Conservation (phyloP, 495 filamentous ascomycete genomes). For the Eremomyces bilateralis region DNA sequence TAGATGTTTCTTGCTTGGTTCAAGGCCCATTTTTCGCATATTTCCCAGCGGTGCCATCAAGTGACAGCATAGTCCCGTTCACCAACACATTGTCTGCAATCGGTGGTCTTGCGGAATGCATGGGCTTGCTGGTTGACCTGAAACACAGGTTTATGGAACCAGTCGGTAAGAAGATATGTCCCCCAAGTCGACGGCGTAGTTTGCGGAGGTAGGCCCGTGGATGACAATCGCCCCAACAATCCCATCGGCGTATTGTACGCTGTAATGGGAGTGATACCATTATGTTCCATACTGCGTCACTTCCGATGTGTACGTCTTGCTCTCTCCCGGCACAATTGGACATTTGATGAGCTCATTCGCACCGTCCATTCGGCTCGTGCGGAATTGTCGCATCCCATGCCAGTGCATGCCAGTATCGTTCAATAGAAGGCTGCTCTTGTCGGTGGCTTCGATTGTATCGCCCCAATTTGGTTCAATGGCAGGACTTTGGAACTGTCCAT, state of each 20-base stretch:
- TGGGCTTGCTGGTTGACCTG: background rate
- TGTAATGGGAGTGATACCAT: constrained; percentile 11
- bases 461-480: constrained; percentile 13
- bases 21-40: no score
- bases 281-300: constrained; percentile 13
- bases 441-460: constrained; percentile 12
- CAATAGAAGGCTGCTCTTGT: constrained; percentile 6
- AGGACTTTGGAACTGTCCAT: constrained; percentile 17
- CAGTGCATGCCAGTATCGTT: constrained; percentile 14
- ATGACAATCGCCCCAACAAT: constrained; percentile 9
- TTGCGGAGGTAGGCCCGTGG: no score
- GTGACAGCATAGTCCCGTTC: no score
- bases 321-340: constrained; percentile 8
- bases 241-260: constrained; percentile 11
- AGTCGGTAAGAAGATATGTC: constrained; percentile 14
- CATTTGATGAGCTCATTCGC: constrained; percentile 10
- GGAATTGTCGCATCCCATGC: constrained; percentile 8
- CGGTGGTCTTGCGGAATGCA: background rate
- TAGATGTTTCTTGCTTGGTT: constrained; percentile 18
- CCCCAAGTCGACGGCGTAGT: no score
- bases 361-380: constrained; percentile 4
- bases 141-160: constrained; percentile 15
- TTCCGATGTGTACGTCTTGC: constrained; percentile 12
- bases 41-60: no score
- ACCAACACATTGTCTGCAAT: background rate